Percentiles rank a stretch among this genome's conserved stretches.
Evolutionary conservation across 768 basidiomycete species (phyloP).

Genomic region (Myochromella boudieri): DNA sequence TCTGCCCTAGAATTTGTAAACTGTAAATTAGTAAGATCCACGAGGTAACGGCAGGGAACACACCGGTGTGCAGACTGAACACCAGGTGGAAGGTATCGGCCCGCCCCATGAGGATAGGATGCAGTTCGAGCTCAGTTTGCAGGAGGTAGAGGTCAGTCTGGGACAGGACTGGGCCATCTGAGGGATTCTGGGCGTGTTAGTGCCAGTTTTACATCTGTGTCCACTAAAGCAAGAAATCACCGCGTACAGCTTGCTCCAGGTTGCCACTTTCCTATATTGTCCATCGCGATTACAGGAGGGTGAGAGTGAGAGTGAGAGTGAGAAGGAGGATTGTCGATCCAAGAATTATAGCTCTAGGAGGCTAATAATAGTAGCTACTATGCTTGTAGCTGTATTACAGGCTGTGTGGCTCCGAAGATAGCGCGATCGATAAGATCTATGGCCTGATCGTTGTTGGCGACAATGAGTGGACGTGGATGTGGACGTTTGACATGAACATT

Average conservation of each 20-base stretch:
- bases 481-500: too few species aligned
- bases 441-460: too few species aligned
- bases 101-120: slow-evolving; percentile 67
- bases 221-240: not conserved
- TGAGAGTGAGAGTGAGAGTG: too few species aligned
- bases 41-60: slow-evolving; percentile 7
- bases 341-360: too few species aligned
- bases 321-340: too few species aligned
- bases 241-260: slow-evolving; percentile 42
- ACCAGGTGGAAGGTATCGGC: slow-evolving; percentile 56
- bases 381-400: too few species aligned
- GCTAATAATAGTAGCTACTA: too few species aligned
- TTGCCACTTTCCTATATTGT: slow-evolving; percentile 39
- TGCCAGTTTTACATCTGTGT: not conserved
- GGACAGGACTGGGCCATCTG: slow-evolving; percentile 78
- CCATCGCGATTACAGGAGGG: too few species aligned
- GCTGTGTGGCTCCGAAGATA: too few species aligned
- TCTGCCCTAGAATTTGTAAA: slow-evolving; percentile 43
- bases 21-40: not conserved
- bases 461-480: too few species aligned
- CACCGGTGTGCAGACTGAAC: slow-evolving; percentile 72
- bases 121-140: slow-evolving; percentile 62
- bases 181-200: not conserved
- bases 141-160: slow-evolving; percentile 84
- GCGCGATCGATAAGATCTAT: too few species aligned